Percentiles rank a stretch among this genome's conserved stretches.
Conservation (phyloP, 140 eudicot species). For the Senecio squalidus region DNA sequence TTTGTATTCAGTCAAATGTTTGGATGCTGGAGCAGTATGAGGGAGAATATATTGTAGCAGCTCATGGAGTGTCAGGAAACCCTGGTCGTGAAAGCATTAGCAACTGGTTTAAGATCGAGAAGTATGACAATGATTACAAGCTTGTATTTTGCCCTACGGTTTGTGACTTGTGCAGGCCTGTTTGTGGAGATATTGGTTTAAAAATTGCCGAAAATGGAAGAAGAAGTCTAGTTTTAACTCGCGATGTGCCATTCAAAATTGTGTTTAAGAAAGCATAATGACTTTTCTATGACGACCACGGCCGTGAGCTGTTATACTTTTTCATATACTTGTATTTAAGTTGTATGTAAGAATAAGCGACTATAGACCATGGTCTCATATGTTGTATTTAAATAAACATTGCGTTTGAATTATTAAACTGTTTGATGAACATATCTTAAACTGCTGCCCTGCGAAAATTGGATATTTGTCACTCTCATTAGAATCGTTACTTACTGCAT, state of each 20-base stretch:
- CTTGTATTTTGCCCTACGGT: constrained; percentile 48
- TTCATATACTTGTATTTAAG: neutral
- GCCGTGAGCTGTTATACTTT: too few species aligned
- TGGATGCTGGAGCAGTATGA: constrained; percentile 35
- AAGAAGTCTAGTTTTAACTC: constrained; percentile 19
- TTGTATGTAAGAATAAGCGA: neutral
- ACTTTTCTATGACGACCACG: neutral
- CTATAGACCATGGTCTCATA: neutral
- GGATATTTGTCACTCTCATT: too few species aligned
- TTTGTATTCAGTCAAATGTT: constrained; percentile 30
- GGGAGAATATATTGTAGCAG: constrained; percentile 13
- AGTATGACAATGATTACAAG: constrained; percentile 36
- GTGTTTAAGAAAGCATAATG: constrained; percentile 20
- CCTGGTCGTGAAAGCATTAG: constrained; percentile 33
- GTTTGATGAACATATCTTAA: neutral
- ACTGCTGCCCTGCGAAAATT: neutral
- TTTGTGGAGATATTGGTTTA: constrained; percentile 40
- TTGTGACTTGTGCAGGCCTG: constrained; percentile 30
- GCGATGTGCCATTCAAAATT: constrained; percentile 18
- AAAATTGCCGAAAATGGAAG: constrained; percentile 17
- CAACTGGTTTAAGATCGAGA: constrained; percentile 53
- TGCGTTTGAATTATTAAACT: too few species aligned
- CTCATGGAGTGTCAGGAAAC: constrained; percentile 41
- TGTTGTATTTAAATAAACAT: neutral
- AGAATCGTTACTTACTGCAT: too few species aligned